phyloP scores from a whole-genome alignment of 1,284 basidiomycete genomes.

The Trametes pubescens region DNA sequence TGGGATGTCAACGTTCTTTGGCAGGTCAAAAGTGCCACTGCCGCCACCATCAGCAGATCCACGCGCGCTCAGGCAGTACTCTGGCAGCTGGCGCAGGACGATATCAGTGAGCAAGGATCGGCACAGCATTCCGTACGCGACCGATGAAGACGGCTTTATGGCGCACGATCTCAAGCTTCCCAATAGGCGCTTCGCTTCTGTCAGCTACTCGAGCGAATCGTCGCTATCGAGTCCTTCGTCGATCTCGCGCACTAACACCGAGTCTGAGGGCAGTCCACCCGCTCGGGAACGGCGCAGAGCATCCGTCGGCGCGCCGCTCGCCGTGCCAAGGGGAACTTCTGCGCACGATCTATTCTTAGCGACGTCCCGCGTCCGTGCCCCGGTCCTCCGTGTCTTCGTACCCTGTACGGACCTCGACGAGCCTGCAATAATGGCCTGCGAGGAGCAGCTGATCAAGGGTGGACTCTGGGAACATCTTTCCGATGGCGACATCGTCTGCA shows the following conservation, averaged over 20 bases:
- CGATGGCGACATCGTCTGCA: conserved; percentile 77
- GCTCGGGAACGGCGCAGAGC: conserved; percentile 31
- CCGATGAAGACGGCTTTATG: conserved; percentile 49
- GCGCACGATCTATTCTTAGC: conserved; percentile 71
- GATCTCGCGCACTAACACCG: conserved; percentile 44
- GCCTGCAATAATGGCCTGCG: conserved; percentile 60
- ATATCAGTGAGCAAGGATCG: conserved; percentile 12
- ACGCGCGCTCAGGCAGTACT: conserved; percentile 58
- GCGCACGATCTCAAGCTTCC: conserved; percentile 44
- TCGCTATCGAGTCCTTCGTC: conserved; percentile 49
- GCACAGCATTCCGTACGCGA: conserved; percentile 25
- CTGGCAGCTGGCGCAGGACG: conserved; percentile 58
- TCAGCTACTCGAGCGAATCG: conserved; percentile 53
- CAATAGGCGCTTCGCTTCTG: conserved; percentile 49
- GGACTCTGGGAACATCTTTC: conserved; percentile 77
- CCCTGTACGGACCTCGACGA: conserved; percentile 67
- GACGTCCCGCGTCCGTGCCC: conserved; percentile 69
- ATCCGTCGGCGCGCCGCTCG: conserved; percentile 39
- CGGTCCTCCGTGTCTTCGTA: conserved; percentile 76
- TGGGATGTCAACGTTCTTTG: conserved; percentile 47
- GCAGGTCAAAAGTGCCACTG: conserved; percentile 41
- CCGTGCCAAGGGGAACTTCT: conserved; percentile 44
- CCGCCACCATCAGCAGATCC: conserved; percentile 64
- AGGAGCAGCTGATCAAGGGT: conserved; percentile 66
- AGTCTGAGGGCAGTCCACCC: conserved; percentile 28